Percentiles rank a stretch among this genome's conserved stretches.
phyloP scores from a whole-genome alignment of 257 asterid species.

The Coffea eugenioides region DNA sequence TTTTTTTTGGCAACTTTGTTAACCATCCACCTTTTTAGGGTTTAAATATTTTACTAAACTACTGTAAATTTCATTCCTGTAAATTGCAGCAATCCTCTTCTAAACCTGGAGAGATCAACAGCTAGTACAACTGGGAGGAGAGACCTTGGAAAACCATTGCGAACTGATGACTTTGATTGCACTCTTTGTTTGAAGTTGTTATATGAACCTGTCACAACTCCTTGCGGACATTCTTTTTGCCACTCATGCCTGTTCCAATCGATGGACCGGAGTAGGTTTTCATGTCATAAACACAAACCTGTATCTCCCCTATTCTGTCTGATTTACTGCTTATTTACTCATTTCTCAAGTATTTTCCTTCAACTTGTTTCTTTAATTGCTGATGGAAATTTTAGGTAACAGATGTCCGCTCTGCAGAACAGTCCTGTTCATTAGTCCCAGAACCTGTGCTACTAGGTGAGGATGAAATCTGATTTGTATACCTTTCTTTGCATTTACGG shows the following conservation, averaged over 20 bases:
- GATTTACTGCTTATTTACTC: conserved; percentile 2
- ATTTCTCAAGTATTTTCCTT: background rate
- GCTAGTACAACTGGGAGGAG: conserved; percentile 42
- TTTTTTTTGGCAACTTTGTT: background rate
- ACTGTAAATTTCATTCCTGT: conserved; percentile 3
- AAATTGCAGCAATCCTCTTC: conserved; percentile 56
- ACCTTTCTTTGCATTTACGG: background rate
- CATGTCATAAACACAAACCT: conserved; percentile 2
- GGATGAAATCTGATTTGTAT: background rate
- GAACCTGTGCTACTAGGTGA: conserved; percentile 86
- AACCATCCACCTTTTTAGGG: background rate
- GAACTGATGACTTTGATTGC: conserved; percentile 94
- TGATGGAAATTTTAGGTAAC: conserved; percentile 54
- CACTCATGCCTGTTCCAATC: conserved; percentile 93
- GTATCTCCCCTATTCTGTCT: conserved; percentile 1
- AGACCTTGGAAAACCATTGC: conserved; percentile 55
- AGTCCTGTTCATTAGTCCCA: conserved; percentile 74
- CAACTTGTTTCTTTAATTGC: background rate
- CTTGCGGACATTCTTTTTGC: conserved; percentile 98
- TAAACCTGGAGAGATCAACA: conserved; percentile 52
- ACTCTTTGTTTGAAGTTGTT: conserved; percentile 87
- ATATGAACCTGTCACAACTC: conserved; percentile 89
- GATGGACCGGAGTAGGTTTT: conserved; percentile 81
- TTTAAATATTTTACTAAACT: background rate
- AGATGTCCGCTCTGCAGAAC: conserved; percentile 96